Evolutionary conservation across 495 filamentous ascomycete genomes (phyloP), one percentile per base, ranked within the genome.

Genomic region (Neurospora sublineolata): DNA sequence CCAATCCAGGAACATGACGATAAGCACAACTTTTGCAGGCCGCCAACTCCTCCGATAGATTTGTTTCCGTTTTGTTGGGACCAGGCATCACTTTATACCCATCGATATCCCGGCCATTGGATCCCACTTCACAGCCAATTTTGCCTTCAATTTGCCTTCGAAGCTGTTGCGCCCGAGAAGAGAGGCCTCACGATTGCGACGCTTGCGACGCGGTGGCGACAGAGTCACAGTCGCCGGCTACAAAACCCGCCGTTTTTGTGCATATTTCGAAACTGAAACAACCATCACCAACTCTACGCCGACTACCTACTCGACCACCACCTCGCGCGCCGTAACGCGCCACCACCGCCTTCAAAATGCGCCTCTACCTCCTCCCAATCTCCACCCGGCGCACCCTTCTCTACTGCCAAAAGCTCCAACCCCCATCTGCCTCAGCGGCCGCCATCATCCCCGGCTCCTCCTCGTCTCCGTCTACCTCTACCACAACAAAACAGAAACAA

Each of bases 311-410:
- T 60, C 52, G 23, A 60, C 11, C 52, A 60, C 52, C 52, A 42
- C 16, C 69, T 16, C 39, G 20, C 69, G 40, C 18, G 23, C 41
- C 12, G 9, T 18, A 36, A 70, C 39, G 71, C 40, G 18, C 33
- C 6, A n/a, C 67, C 30, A 23, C 42, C 39, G 2, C 2, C 52
- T 64, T 37, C 67, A 82, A 84, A 69, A 98, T 99, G 95, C 92
- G 94, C 80, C 88, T 99, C 79, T 97, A 94, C 84, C 90, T 99
- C 70, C 87, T 99, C 72, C 95, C 95, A 67, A 93, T 99, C 77
- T 97, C 94, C 68, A 97, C 93, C 11, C 85, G 90, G 77, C 90
- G 93, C 75, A 91, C 92, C n/a, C 87, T 99, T 68, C 89, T 99
- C 71, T 99, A 97, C 85, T 93, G 93, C 82, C 91, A 96, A 78